Percentiles rank a stretch among this genome's conserved stretches.
phyloP scores from a whole-genome alignment of 2,329 filamentous ascomycete species.

The Neofusicoccum umdonicola region DNA sequence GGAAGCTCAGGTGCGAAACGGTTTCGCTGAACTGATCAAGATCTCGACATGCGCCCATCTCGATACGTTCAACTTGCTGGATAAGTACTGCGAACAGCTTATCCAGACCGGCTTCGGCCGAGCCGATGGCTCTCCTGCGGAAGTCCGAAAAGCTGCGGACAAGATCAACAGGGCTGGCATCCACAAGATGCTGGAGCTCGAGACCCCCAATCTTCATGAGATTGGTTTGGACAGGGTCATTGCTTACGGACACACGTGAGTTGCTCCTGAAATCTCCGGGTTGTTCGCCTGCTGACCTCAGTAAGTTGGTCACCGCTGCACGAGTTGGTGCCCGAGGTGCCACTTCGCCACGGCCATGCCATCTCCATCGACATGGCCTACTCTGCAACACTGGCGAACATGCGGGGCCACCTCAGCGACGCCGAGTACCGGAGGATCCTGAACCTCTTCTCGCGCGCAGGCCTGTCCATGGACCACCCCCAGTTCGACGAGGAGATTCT shows the following conservation, averaged over 20 bases:
- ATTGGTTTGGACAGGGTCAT: conserved; percentile 71
- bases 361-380: conserved; percentile 77
- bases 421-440: conserved; percentile 62
- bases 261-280: conserved; percentile 18
- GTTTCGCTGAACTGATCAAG: conserved; percentile 74
- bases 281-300: not conserved
- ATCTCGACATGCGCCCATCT: conserved; percentile 69
- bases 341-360: conserved; percentile 69
- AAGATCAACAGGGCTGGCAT: conserved; percentile 68
- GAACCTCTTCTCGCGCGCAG: conserved; percentile 67
- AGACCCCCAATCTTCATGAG: conserved; percentile 72
- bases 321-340: conserved; percentile 66
- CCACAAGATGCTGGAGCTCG: conserved; percentile 69
- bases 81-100: conserved; percentile 67
- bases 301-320: conserved; percentile 67
- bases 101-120: conserved; percentile 66
- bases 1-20: conserved; percentile 67
- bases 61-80: conserved; percentile 64
- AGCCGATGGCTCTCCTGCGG: conserved; percentile 52
- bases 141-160: conserved; percentile 62
- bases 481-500: conserved; percentile 66
- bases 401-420: conserved; percentile 59
- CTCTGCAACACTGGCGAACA: conserved; percentile 65
- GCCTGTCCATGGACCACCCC: conserved; percentile 69
- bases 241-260: conserved; percentile 68